Conservation (phyloP, 2,329 filamentous ascomycete genomes). For the Diaporthe velutina region DNA sequence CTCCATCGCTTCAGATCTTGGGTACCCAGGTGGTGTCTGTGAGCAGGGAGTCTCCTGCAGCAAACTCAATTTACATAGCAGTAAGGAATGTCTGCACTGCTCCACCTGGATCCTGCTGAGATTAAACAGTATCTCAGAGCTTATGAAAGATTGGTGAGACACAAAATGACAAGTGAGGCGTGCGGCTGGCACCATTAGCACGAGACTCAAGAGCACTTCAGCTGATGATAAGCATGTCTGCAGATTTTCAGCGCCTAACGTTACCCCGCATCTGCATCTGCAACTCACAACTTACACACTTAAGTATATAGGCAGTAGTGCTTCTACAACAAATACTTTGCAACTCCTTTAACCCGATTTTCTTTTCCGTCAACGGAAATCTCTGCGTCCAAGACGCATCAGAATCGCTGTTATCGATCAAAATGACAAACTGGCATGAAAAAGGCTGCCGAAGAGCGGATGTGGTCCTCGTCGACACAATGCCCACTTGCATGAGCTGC, state of each 20-base stretch:
- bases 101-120: background rate
- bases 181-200: background rate
- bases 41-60: background rate
- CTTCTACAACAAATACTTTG: background rate
- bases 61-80: background rate
- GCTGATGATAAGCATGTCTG: too few relatives aligned
- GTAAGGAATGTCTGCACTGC: background rate
- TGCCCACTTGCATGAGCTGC: slow-evolving; percentile 10
- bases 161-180: background rate
- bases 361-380: background rate
- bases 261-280: background rate
- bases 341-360: background rate
- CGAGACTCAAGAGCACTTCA: background rate
- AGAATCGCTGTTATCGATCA: too few relatives aligned
- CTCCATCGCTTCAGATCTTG: too few relatives aligned
- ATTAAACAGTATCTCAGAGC: background rate
- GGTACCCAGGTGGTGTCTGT: too few relatives aligned
- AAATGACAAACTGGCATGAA: background rate
- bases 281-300: background rate
- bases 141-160: background rate
- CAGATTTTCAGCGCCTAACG: too few relatives aligned
- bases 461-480: background rate
- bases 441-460: background rate
- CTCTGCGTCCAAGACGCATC: too few relatives aligned
- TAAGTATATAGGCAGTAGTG: too few relatives aligned